phyloP scores from a whole-genome alignment of 805 yeast species.

The Saitoella complicata region DNA sequence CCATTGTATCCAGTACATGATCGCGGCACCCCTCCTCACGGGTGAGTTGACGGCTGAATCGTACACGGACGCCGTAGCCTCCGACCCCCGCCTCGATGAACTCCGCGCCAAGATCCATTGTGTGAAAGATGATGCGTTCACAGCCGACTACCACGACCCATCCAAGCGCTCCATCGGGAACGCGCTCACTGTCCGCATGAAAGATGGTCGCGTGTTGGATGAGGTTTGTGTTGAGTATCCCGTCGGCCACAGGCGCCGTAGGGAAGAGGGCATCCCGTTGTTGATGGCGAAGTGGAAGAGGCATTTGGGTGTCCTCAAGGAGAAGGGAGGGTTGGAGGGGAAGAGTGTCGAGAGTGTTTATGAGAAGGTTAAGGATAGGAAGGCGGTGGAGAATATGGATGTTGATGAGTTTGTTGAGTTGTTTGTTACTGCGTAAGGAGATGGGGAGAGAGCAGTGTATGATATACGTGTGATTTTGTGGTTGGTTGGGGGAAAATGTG shows the following conservation, averaged over 20 bases:
- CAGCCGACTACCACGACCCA: conserved; percentile 40
- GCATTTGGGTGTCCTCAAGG: too few species aligned
- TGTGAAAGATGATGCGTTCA: conserved; percentile 33
- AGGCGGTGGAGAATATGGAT: too few species aligned
- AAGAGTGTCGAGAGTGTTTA: too few species aligned
- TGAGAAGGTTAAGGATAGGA: too few species aligned
- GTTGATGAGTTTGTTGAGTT: too few species aligned
- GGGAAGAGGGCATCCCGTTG: conserved; percentile 45
- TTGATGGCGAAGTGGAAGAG: conserved; percentile 27
- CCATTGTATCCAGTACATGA: conserved; percentile 50
- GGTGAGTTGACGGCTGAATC: conserved; percentile 45
- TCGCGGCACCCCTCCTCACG: conserved; percentile 37
- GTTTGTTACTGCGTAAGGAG: too few species aligned
- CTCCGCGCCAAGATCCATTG: conserved; percentile 40
- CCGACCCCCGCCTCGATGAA: conserved; percentile 35
- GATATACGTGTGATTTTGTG: too few species aligned
- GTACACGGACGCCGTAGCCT: conserved; percentile 35
- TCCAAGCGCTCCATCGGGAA: conserved; percentile 42
- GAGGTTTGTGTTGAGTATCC: conserved; percentile 39
- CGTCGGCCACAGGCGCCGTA: conserved; percentile 41
- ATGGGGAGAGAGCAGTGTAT: too few species aligned
- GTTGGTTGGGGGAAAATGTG: too few species aligned
- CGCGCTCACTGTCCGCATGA: conserved; percentile 33
- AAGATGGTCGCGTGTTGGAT: conserved; percentile 37
- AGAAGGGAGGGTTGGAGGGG: too few species aligned